Evolutionary conservation across 192 early-diverging fungal genomes (phyloP), one percentile per base, ranked within the genome.

Genomic region (Polychytrium aggregatum): DNA sequence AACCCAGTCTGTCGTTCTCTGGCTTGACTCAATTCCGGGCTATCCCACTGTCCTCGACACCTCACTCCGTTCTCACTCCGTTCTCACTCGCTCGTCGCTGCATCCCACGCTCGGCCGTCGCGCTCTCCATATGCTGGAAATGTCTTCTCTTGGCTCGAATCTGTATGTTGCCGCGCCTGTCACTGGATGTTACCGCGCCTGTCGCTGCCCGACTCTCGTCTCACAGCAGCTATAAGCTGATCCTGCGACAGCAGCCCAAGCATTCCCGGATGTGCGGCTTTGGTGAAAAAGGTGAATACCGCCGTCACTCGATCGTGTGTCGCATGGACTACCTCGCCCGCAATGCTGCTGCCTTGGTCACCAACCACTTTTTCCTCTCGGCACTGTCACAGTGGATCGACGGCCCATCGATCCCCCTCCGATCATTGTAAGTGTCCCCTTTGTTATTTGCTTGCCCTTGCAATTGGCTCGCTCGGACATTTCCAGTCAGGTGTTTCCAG

Each of bases 221-320:
- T 33, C 22, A 11, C 22, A 57, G 60, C 22, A 49, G 56, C 34
- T 62, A 62, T 27, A 26, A 51, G 16, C 46, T 89, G 25, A 72
- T 82, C 44, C 69, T 92, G 18, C 69, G 82, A 9, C 90, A 93
- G 59, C 81, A 90, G 69, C 90, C 90, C 29, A 81, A 84, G 59
- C 88, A 87, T 69, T 86, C 86, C 17, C 75, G 90, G 50, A 85
- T 90, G 76, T 93, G 90, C 60, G 86, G 90, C 48, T 86, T 89
- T 60, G 86, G 85, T 51, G 90, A 89, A 58, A 93, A 93, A 77
- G 88, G 86, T 85, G 78, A 57, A 69, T 43, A 9, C 24, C 28
- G 22, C 11, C 29, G 45, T 60, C 38, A 8, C 30, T 50, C 34
- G 38, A 39, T 40, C 52, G n/a, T 42, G n/a, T 13, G 6, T 40